These are phyloP conservation scores for Tetrapyrgos nigripes DNA, from an alignment of 1,284 basidiomycete genomes.

Conservation along the genomic window DNA sequence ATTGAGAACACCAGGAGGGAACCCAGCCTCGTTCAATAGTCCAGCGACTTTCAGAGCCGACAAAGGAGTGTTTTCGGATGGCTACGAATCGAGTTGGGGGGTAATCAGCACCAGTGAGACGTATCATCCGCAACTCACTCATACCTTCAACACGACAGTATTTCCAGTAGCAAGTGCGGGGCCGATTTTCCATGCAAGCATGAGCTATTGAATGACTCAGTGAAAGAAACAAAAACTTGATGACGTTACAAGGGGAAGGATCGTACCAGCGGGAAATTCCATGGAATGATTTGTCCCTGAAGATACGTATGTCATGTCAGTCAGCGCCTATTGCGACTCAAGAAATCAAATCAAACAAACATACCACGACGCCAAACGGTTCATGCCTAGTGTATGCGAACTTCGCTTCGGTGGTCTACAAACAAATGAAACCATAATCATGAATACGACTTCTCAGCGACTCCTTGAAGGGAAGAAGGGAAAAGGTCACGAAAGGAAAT, in stretches of 20 bases:
- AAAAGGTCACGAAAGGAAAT: too few species aligned
- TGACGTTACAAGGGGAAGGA: neutral
- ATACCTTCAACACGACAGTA: slow-evolving; percentile 74
- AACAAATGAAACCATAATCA: too few species aligned
- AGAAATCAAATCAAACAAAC: slow-evolving; percentile 46
- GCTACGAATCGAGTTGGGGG: slow-evolving; percentile 38
- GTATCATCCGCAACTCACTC: too few species aligned
- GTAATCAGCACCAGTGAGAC: slow-evolving; percentile 18
- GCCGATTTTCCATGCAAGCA: slow-evolving; percentile 82
- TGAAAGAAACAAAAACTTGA: neutral
- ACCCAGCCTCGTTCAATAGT: slow-evolving; percentile 58
- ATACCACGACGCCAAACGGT: slow-evolving; percentile 84
- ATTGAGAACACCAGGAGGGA: slow-evolving; percentile 74
- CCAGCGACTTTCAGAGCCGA: slow-evolving; percentile 64
- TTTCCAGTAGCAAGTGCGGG: slow-evolving; percentile 85
- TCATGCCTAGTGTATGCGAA: slow-evolving; percentile 88
- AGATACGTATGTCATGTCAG: too few species aligned
- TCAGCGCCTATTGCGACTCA: too few species aligned
- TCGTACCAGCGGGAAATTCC: neutral
- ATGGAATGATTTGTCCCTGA: slow-evolving; percentile 83
- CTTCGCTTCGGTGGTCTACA: slow-evolving; percentile 73
- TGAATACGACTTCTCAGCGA: too few species aligned
- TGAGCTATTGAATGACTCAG: slow-evolving; percentile 29
- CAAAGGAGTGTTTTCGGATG: slow-evolving; percentile 89
- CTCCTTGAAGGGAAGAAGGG: too few species aligned